These are phyloP conservation scores for Euryodendron excelsum DNA, from an alignment of 148 eudicot species.

Conservation along the genomic window DNA sequence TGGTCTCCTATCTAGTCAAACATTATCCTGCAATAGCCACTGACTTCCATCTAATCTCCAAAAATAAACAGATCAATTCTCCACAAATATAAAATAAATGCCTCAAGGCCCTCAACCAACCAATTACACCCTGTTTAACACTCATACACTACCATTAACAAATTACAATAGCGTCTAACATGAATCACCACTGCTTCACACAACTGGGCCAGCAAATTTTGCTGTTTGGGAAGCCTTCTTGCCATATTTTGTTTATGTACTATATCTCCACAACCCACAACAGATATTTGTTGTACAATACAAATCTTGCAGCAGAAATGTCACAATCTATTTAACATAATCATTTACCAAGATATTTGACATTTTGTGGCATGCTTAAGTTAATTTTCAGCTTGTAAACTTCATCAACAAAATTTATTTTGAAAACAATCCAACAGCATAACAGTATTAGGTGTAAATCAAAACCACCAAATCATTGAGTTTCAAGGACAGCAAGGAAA, in stretches of 20 bases:
- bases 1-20: too few species aligned
- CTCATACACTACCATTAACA: too few species aligned
- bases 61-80: too few species aligned
- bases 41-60: too few species aligned
- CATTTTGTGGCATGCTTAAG: background rate
- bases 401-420: background rate
- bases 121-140: too few species aligned
- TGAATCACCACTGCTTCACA: background rate
- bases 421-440: background rate
- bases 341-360: background rate
- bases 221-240: background rate
- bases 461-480: background rate
- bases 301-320: background rate
- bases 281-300: background rate
- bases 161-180: background rate
- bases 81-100: too few species aligned
- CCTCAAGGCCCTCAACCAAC: too few species aligned
- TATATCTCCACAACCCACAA: background rate
- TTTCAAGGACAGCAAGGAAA: background rate
- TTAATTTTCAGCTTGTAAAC: background rate
- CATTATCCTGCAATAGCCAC: too few species aligned
- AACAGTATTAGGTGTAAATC: background rate
- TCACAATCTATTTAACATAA: background rate
- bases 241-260: background rate
- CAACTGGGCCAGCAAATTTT: background rate